phyloP scores from a whole-genome alignment of 176 grass and related monocot genomes.

The Luzula sylvatica region DNA sequence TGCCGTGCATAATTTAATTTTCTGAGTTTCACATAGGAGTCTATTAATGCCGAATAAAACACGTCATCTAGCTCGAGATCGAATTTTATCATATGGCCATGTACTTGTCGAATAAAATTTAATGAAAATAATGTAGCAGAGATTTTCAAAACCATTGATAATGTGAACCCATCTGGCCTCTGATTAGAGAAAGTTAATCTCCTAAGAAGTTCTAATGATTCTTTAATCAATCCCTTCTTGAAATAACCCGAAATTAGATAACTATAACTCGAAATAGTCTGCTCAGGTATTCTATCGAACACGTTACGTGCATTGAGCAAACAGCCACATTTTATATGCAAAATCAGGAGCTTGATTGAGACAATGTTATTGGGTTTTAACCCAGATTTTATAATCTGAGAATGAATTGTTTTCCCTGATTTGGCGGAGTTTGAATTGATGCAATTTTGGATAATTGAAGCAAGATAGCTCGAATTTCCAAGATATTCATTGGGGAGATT shows the following conservation, averaged over 20 bases:
- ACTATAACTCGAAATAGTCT: slow-evolving; percentile 38
- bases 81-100: slow-evolving; percentile 41
- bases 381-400: slow-evolving; percentile 41
- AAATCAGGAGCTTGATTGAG: slow-evolving; percentile 53
- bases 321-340: slow-evolving; percentile 56
- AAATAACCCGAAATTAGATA: slow-evolving; percentile 73
- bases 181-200: slow-evolving; percentile 30
- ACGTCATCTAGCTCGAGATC: slow-evolving; percentile 37
- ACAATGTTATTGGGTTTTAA: slow-evolving; percentile 24
- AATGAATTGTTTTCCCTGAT: slow-evolving; percentile 43
- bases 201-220: slow-evolving; percentile 43
- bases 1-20: slow-evolving; percentile 33
- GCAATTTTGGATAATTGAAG: slow-evolving; percentile 33
- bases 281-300: slow-evolving; percentile 51
- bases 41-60: slow-evolving; percentile 46
- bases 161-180: slow-evolving; percentile 42
- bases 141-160: slow-evolving; percentile 85
- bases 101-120: slow-evolving; percentile 34
- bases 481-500: slow-evolving; percentile 14
- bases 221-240: slow-evolving; percentile 26
- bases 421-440: slow-evolving; percentile 37
- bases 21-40: slow-evolving; percentile 66
- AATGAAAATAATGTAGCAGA: slow-evolving; percentile 27
- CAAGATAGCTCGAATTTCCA: slow-evolving; percentile 18
- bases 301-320: slow-evolving; percentile 47